Base-by-base conservation (phyloP, 768 basidiomycete genomes). In the Paxillus involutus region DNA sequence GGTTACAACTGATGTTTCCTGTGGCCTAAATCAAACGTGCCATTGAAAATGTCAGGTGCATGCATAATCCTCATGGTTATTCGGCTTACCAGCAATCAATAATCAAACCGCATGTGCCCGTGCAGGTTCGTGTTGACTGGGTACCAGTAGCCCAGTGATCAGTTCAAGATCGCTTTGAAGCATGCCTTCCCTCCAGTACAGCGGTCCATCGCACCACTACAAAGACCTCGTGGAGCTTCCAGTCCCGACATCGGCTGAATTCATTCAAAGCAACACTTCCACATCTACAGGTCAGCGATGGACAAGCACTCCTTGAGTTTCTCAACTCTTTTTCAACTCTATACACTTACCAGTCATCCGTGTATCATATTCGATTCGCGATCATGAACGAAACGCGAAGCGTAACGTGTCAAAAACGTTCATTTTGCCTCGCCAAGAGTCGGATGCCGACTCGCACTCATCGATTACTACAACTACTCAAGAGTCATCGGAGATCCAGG, bases 331-430 rank as follows among this genome's bases (percentile, higher is more conserved):
- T 26, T 6, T 26, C 26, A 26, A 17, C 3, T 21, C 21, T 21
- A 21, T 21, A 21, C 10, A 29, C 21, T 8, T 44, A 24, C 5
- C 46, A 78, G 80, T 69, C 9, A 62, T 81, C 33, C 76, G 80
- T 26, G 59, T 82, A 19, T 68, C 72, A 0, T 82, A 77, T 52
- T 74, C 77, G 1, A 68, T 77, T 19, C 72, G 75, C 33, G 83
- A 86, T 62, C 81, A 84, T 58, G 62, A 67, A 19, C 71, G 75
- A 41, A 84, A 85, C 49, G 57, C 63, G 30, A 84, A 80, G 56
- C 73, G 76, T 58, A 74, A 71, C 2, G 49, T 81, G 49, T 61
- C 68, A 10, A 82, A 77, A 61, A 69, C 74, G 0, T 60, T 78
- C 49, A 64, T 76, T 7, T 40, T 71, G 19, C 40, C 50, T 9